phyloP scores from a whole-genome alignment of 148 eudicot species.

The Spergularia bocconei region DNA sequence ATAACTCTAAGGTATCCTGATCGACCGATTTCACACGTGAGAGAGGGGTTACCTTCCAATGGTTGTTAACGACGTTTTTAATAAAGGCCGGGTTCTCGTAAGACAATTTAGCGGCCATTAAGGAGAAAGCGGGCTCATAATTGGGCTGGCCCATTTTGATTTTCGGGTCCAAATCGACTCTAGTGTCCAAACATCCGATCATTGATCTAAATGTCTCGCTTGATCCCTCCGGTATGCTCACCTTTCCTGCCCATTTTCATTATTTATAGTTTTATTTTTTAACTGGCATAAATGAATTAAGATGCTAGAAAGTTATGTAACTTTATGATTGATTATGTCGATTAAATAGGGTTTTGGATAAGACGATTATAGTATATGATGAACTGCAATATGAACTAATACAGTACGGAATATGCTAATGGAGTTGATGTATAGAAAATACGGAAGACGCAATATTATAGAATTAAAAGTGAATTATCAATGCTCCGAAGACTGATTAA shows the following conservation, averaged over 20 bases:
- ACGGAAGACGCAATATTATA: too few species aligned
- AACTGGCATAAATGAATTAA: too few species aligned
- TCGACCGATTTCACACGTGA: too few species aligned
- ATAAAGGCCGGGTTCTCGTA: slow-evolving; percentile 52
- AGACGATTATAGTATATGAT: too few species aligned
- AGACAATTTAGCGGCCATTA: slow-evolving; percentile 52
- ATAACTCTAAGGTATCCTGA: too few species aligned
- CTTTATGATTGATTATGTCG: too few species aligned
- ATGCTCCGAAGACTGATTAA: not conserved
- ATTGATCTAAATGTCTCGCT: slow-evolving; percentile 31
- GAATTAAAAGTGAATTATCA: too few species aligned
- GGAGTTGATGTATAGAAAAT: too few species aligned
- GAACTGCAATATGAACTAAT: too few species aligned
- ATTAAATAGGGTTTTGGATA: too few species aligned
- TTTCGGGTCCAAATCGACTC: slow-evolving; percentile 41
- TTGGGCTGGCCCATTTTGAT: slow-evolving; percentile 26
- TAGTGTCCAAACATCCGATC: slow-evolving; percentile 33
- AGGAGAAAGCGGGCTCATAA: slow-evolving; percentile 33
- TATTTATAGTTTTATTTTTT: not conserved
- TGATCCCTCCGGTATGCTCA: slow-evolving; percentile 24
- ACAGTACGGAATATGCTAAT: too few species aligned
- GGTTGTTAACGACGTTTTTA: slow-evolving; percentile 31
- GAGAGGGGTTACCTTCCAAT: slow-evolving; percentile 42
- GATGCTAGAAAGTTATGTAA: not conserved
- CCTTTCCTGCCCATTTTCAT: slow-evolving; percentile 31